phyloP scores from a whole-genome alignment of 2,329 filamentous ascomycete species.

The Anthostomella pinea region DNA sequence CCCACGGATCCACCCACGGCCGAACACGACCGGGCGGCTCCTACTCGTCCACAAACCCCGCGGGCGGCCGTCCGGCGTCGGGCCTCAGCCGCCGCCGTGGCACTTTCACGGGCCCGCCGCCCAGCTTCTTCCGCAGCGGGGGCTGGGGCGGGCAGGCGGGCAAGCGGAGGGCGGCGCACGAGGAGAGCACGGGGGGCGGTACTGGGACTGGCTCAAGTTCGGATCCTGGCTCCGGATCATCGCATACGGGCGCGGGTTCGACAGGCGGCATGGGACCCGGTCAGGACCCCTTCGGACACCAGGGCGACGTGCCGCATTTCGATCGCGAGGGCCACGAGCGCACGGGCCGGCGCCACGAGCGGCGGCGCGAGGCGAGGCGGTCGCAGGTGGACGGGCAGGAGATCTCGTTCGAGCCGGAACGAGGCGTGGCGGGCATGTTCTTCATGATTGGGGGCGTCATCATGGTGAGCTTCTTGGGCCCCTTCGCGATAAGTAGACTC shows the following conservation, averaged over 20 bases:
- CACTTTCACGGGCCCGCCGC: slow-evolving; percentile 80
- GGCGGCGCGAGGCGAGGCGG: slow-evolving; percentile 41
- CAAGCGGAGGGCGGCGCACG: slow-evolving; percentile 56
- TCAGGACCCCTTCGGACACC: slow-evolving; percentile 44
- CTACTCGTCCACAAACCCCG: slow-evolving; percentile 58
- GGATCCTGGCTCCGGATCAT: not conserved
- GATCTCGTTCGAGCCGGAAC: slow-evolving; percentile 38
- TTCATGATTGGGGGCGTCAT: slow-evolving; percentile 49
- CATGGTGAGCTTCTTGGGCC: slow-evolving; percentile 43
- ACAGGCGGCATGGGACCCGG: slow-evolving; percentile 58
- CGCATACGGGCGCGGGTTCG: slow-evolving; percentile 17
- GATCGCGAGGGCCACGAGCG: slow-evolving; percentile 69
- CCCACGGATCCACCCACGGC: slow-evolving; percentile 24
- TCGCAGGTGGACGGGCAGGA: slow-evolving; percentile 23
- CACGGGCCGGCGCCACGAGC: slow-evolving; percentile 67
- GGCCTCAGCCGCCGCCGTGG: slow-evolving; percentile 75
- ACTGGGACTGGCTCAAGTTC: no score
- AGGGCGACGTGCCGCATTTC: slow-evolving; percentile 66
- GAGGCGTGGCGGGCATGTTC: slow-evolving; percentile 43
- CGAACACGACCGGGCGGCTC: slow-evolving; percentile 41
- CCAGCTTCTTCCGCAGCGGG: slow-evolving; percentile 80
- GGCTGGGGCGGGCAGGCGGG: slow-evolving; percentile 68
- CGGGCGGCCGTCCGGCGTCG: slow-evolving; percentile 73
- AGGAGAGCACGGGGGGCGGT: slow-evolving; percentile 35
- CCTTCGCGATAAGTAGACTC: slow-evolving; percentile 40